These are phyloP conservation scores for Fusarium brevicatenulatum DNA, from an alignment of 2,329 filamentous ascomycete species.

Conservation along the genomic window DNA sequence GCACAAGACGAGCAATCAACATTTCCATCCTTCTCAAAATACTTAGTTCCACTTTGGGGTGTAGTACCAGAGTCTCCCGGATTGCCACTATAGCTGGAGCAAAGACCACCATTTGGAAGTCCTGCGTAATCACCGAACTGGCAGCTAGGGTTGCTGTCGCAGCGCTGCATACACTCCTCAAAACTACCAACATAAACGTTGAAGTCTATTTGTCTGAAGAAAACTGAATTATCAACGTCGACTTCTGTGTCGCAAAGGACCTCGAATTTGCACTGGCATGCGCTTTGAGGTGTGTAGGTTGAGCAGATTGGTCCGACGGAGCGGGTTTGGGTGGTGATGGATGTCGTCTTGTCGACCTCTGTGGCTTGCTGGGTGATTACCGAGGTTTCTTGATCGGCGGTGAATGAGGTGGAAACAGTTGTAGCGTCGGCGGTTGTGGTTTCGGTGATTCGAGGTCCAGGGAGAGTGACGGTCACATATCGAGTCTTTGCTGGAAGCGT, in stretches of 20 bases:
- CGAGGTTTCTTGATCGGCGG: background rate
- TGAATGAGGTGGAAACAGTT: rapidly evolving
- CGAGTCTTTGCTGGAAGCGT: background rate
- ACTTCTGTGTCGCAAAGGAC: background rate
- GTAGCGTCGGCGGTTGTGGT: background rate
- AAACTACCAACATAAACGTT: background rate
- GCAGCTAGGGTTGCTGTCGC: background rate
- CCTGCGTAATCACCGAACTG: background rate
- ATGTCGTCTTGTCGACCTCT: rapidly evolving
- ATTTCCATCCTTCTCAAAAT: conserved; percentile 1
- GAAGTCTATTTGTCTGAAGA: rapidly evolving
- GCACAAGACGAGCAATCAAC: background rate
- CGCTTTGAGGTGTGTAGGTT: background rate
- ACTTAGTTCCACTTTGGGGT: rapidly evolving
- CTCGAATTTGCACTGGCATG: background rate
- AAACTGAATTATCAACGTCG: rapidly evolving
- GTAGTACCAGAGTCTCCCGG: background rate
- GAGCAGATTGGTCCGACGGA: background rate
- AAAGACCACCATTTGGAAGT: background rate
- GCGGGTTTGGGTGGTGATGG: background rate
- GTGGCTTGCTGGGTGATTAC: background rate
- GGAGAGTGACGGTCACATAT: background rate
- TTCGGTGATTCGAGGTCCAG: background rate
- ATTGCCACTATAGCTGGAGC: background rate
- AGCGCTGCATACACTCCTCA: background rate